phyloP scores from a whole-genome alignment of 371 early-diverging fungal genomes.

The Actinomortierella ambigua region DNA sequence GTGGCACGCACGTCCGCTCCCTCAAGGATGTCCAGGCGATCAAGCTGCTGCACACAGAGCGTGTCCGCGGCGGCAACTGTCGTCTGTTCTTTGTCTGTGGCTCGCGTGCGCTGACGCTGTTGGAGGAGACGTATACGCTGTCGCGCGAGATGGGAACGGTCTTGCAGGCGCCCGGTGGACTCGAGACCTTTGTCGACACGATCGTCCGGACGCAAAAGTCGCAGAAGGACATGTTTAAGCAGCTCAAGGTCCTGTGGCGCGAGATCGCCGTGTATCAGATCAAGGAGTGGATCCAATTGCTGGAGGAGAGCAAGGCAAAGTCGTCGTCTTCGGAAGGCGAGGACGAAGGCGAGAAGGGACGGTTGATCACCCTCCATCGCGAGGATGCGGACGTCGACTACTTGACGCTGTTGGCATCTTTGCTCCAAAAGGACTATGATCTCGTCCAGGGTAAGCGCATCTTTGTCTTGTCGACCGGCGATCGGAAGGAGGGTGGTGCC shows the following conservation, averaged over 20 bases:
- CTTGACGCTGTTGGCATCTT: conserved; percentile 42
- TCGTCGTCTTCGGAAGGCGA: neutral
- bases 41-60: conserved; percentile 70
- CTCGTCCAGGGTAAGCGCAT: conserved; percentile 37
- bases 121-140: conserved; percentile 52
- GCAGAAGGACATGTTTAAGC: conserved; percentile 47
- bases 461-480: conserved; percentile 57
- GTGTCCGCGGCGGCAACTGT: conserved; percentile 70
- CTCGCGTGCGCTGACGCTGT: conserved; percentile 58
- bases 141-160: conserved; percentile 55
- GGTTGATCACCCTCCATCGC: conserved; percentile 51
- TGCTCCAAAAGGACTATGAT: conserved; percentile 46
- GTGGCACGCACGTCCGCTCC: conserved; percentile 75
- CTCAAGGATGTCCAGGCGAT: conserved; percentile 68
- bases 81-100: conserved; percentile 74
- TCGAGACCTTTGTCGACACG: conserved; percentile 64
- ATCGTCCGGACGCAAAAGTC: conserved; percentile 53
- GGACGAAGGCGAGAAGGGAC: conserved; percentile 7
- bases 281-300: conserved; percentile 40
- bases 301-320: conserved; percentile 41
- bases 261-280: conserved; percentile 57
- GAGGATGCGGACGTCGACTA: conserved; percentile 70
- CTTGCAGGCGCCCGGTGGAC: conserved; percentile 59
- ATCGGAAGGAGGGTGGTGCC: conserved; percentile 56
- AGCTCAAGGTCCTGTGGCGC: conserved; percentile 52